Base-by-base conservation (phyloP, 805 yeast genomes). In the Candida endomychidarum region DNA sequence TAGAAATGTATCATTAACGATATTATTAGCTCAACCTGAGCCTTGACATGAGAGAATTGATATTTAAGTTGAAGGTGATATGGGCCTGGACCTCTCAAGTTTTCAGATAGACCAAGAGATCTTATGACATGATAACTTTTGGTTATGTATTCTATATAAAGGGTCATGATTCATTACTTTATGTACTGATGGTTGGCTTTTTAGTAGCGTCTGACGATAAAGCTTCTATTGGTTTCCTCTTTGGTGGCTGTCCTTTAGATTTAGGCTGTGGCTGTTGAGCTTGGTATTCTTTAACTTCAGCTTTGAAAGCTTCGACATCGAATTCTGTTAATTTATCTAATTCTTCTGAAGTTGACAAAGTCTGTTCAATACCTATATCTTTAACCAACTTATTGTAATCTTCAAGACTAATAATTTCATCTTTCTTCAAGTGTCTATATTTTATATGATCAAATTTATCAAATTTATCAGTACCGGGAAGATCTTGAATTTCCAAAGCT, bases 341-440 rank as follows among this genome's bases (percentile, higher is more conserved):
- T 49, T 32, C 61, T 47, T 16, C 46, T 43, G 35, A 70, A 45
- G 82, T 86, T 68, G 30, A 54, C 20, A 12, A 6, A 3, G 4
- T 12, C 14, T 14, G 15, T 2, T 9, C 5, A 14, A 18, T 12
- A 3, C 14, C 25, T 5, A 27, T 10, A 8, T 8, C 16, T 3
- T 23, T 16, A 3, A 29, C 11, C 14, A 19, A 15, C 17, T 32
- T 18, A 19, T 24, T 16, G 15, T 25, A 32, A 22, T 53, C 53
- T 7, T 45, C 46, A 5, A 29, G n/a, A 7, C 43, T 41, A 23
- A 37, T 33, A 24, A 54, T 49, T 43, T 43, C 51, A 26, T 58
- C 65, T 44, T 62, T 67, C 40, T 62, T 67, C 45, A 57, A 53
- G 35, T 54, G 57, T 45, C 58, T 59, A 33, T 60, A 50, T 40